Evolutionary conservation across 2,329 filamentous ascomycete species (phyloP), one percentile per base, ranked within the genome.

Genomic region (Xylariaceae sp.): DNA sequence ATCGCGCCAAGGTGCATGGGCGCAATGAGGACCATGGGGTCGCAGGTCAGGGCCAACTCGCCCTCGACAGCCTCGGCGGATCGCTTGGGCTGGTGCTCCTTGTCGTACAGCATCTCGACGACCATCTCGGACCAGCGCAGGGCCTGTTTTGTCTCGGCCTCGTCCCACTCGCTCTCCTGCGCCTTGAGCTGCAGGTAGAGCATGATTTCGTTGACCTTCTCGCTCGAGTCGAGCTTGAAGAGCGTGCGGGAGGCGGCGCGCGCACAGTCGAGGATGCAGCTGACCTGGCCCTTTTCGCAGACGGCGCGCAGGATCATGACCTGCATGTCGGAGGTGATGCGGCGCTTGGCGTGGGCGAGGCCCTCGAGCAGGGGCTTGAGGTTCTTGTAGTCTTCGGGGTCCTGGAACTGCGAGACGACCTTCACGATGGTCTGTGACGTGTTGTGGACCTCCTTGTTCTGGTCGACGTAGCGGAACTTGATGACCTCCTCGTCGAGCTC

Each of bases 401-500:
- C 79, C 51, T 75, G 62, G 78, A 85, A 84, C n/a, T 70, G 66
- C 0, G 62, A 15, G 56, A 84, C 61, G 39, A 76, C 80, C 5
- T 69, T 17, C 44, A 63, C 55, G 48, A 82, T 62, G 53, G 73
- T 67, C 39, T 70, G 69, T 23, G 73, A 74, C 4, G 78, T 77
- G 63, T 74, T 74, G 44, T 78, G 80, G 42, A 45, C 42, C 10
- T 45, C 13, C 42, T 45, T 3, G 82, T 58, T 47, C 75, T 61
- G 17, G 61, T 71, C 63, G 75, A 63, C n/a, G 64, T 78, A 73
- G 52, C 73, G 72, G 73, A 85, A 85, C 64, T 76, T 78, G 71
- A 81, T 71, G 63, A 81, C 73, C 60, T 83, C 75, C 65, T 78
- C 83, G 60, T 82, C 82, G 64, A 88, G 77, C 64, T 85, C 81